Percentiles rank a stretch among this genome's conserved stretches.
Evolutionary conservation across 371 early-diverging fungal genomes (phyloP).

Genomic region (Mucor piriformis): DNA sequence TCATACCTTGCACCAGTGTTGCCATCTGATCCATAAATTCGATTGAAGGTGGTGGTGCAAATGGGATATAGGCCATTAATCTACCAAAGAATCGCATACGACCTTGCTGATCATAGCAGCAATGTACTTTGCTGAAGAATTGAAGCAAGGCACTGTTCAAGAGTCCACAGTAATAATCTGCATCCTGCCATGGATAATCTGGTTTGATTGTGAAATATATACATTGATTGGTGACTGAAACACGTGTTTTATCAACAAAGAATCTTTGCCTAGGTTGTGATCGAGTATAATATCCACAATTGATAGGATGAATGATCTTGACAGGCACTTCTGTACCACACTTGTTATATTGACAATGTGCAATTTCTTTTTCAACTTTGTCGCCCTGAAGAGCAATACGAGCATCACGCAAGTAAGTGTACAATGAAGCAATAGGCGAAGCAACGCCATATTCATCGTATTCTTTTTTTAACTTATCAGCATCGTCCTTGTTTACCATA

Average conservation of each 20-base stretch:
- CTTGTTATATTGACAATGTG: conserved; percentile 59
- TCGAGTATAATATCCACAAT: conserved; percentile 65
- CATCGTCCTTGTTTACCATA: conserved; percentile 62
- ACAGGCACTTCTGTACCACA: conserved; percentile 57
- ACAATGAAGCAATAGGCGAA: conserved; percentile 24
- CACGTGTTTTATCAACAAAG: conserved; percentile 48
- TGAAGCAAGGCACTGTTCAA: conserved; percentile 62
- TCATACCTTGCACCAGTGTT: conserved; percentile 24
- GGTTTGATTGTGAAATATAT: conserved; percentile 59
- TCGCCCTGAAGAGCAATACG: conserved; percentile 44
- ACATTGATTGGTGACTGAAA: conserved; percentile 62
- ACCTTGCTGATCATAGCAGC: conserved; percentile 67
- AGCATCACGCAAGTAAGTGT: conserved; percentile 49
- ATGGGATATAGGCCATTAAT: conserved; percentile 67
- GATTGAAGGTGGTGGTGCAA: conserved; percentile 40
- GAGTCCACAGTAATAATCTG: conserved; percentile 55
- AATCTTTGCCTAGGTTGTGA: conserved; percentile 64
- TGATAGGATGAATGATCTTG: conserved; percentile 69
- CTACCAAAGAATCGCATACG: conserved; percentile 65
- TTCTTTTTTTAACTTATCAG: conserved; percentile 42
- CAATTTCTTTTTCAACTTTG: conserved; percentile 46
- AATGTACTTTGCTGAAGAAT: conserved; percentile 54
- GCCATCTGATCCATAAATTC: conserved; percentile 21
- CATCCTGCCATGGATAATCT: conserved; percentile 24
- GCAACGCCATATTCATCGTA: conserved; percentile 29